phyloP scores from a whole-genome alignment of 1,284 basidiomycete species.

The Anthracocystis panici-leucophaei region DNA sequence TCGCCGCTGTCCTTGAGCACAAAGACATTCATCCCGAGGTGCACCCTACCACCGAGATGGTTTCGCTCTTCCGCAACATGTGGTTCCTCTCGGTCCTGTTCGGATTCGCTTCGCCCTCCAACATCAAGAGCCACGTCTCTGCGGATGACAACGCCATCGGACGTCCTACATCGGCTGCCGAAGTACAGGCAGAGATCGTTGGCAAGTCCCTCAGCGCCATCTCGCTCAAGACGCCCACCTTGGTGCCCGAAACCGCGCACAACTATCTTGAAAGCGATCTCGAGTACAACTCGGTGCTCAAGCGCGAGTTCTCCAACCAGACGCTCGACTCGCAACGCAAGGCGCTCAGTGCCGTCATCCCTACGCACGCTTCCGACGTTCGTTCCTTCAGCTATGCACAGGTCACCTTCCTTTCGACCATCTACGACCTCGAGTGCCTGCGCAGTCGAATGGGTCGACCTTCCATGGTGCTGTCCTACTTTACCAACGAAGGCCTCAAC shows the following conservation, averaged over 20 bases:
- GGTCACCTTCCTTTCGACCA: slow-evolving; percentile 85
- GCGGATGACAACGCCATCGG: slow-evolving; percentile 18
- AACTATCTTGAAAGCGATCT: slow-evolving; percentile 90
- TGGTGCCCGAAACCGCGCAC: slow-evolving; percentile 84
- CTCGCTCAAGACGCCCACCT: slow-evolving; percentile 85
- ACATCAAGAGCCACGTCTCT: slow-evolving; percentile 25
- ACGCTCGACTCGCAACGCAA: slow-evolving; percentile 64
- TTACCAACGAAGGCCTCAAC: slow-evolving; percentile 88
- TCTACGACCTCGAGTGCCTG: slow-evolving; percentile 90
- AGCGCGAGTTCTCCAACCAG: slow-evolving; percentile 71
- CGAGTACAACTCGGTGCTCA: slow-evolving; percentile 90
- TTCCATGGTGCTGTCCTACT: slow-evolving; percentile 87
- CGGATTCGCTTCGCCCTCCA: slow-evolving; percentile 74
- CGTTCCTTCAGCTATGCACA: slow-evolving; percentile 84
- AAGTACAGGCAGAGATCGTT: slow-evolving; percentile 80
- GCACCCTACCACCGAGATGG: slow-evolving; percentile 76
- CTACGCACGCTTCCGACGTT: slow-evolving; percentile 79
- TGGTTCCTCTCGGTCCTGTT: slow-evolving; percentile 92
- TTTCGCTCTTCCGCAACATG: slow-evolving; percentile 87
- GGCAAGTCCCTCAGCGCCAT: slow-evolving; percentile 76
- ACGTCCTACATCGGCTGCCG: slow-evolving; percentile 72
- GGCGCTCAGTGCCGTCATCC: slow-evolving; percentile 73
- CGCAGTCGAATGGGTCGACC: slow-evolving; percentile 83
- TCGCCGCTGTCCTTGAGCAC: slow-evolving; percentile 88
- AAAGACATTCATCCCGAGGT: slow-evolving; percentile 78